phyloP scores from a whole-genome alignment of 148 eudicot genomes.

The Silene conica region DNA sequence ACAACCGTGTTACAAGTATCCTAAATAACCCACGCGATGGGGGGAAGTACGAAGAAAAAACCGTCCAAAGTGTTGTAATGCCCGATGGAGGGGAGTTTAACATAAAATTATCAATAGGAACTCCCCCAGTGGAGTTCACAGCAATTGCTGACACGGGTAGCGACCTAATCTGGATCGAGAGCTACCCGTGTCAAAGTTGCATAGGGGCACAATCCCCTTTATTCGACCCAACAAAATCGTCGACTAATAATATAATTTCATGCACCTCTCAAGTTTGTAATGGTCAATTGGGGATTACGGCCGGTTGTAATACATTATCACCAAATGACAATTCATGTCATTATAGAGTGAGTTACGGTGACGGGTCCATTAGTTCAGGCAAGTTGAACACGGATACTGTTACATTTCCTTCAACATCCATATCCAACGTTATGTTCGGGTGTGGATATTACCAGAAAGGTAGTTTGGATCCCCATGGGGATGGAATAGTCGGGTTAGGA shows the following conservation, averaged over 20 bases:
- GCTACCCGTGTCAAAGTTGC: slow-evolving; percentile 28
- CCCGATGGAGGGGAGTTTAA: slow-evolving; percentile 15
- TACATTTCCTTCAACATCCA: neutral
- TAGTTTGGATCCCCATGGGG: neutral
- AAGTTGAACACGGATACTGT: slow-evolving; percentile 13
- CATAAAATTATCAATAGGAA: slow-evolving; percentile 24
- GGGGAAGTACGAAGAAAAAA: no score
- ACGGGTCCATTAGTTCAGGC: slow-evolving; percentile 3
- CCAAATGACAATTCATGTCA: neutral
- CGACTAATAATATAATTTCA: slow-evolving; percentile 17
- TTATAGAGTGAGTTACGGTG: slow-evolving; percentile 7
- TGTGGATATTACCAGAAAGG: slow-evolving; percentile 23
- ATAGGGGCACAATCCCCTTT: slow-evolving; percentile 9
- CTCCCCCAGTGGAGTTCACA: slow-evolving; percentile 23
- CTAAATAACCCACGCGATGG: no score
- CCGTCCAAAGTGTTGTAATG: neutral
- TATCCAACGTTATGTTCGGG: slow-evolving; percentile 14
- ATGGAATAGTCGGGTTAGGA: slow-evolving; percentile 42
- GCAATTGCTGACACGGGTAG: slow-evolving; percentile 38
- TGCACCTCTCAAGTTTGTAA: slow-evolving; percentile 22
- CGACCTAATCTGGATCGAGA: slow-evolving; percentile 35
- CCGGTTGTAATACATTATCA: neutral
- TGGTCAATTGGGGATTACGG: neutral
- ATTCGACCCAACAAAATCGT: slow-evolving; percentile 25
- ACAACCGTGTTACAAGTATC: neutral